These are phyloP conservation scores for Epicoccum sorghinum DNA, from an alignment of 2,329 filamentous ascomycete genomes.

Conservation along the genomic window DNA sequence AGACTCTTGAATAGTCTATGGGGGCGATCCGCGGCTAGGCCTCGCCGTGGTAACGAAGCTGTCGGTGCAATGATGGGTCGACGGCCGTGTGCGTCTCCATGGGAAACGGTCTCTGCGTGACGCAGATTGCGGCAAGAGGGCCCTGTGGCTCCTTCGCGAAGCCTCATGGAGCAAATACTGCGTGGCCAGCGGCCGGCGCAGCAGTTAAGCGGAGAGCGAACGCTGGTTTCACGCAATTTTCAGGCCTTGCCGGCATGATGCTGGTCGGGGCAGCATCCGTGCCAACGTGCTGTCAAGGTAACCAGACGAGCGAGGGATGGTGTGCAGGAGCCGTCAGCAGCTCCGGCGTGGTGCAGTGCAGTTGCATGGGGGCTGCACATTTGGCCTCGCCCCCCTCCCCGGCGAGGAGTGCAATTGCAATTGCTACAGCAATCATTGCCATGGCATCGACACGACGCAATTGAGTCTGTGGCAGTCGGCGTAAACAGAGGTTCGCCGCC, in stretches of 20 bases:
- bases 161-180: slow-evolving; percentile 19
- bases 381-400: not conserved
- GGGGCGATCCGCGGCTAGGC: slow-evolving; percentile 19
- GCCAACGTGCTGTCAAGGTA: slow-evolving; percentile 32
- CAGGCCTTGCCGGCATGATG: slow-evolving; percentile 29
- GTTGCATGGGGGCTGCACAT: slow-evolving; percentile 15
- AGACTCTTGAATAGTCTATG: slow-evolving; percentile 1
- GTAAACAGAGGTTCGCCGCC: slow-evolving; percentile 24
- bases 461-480: slow-evolving; percentile 7
- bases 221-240: slow-evolving; percentile 34
- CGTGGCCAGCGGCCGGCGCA: slow-evolving; percentile 21
- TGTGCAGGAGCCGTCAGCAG: slow-evolving; percentile 16
- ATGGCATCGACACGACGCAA: not conserved
- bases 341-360: too few relatives aligned
- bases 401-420: slow-evolving; percentile 11
- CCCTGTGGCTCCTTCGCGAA: slow-evolving; percentile 8
- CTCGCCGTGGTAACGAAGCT: slow-evolving; percentile 20
- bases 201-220: slow-evolving; percentile 33
- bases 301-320: slow-evolving; percentile 24
- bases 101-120: slow-evolving; percentile 34
- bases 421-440: not conserved
- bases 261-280: slow-evolving; percentile 29
- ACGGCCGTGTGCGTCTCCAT: slow-evolving; percentile 27
- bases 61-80: slow-evolving; percentile 14
- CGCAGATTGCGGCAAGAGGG: slow-evolving; percentile 24